A percentile compares a stretch with the other conserved stretches of the same genome.
phyloP scores from a whole-genome alignment of 2,329 filamentous ascomycete species.

The Pseudogymnoascus pannorum region DNA sequence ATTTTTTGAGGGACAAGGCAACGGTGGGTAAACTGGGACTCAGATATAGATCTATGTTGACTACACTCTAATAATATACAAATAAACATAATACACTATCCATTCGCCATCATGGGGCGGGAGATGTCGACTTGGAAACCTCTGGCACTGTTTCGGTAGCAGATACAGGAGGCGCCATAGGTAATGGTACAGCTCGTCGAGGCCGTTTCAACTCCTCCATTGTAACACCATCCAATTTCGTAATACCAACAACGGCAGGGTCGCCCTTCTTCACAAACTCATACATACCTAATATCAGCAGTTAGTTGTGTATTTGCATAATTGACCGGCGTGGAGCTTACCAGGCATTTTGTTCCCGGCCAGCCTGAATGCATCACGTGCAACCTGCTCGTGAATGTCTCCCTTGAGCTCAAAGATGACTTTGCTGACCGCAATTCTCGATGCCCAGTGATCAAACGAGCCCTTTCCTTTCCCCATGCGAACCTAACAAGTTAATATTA shows the following conservation, averaged over 20 bases:
- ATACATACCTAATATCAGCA: slow-evolving; percentile 55
- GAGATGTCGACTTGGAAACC: slow-evolving; percentile 1
- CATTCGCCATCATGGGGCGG: not conserved
- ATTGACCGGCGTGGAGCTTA: slow-evolving; percentile 41
- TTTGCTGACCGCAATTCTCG: slow-evolving; percentile 81
- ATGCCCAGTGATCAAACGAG: slow-evolving; percentile 93
- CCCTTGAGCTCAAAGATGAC: slow-evolving; percentile 91
- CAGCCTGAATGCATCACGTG: slow-evolving; percentile 84
- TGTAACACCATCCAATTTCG: slow-evolving; percentile 77
- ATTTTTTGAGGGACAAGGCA: not conserved
- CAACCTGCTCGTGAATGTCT: slow-evolving; percentile 88
- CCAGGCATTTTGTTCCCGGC: slow-evolving; percentile 93
- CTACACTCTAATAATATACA: slow-evolving; percentile 4
- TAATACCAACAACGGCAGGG: slow-evolving; percentile 82
- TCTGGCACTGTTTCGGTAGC: not conserved
- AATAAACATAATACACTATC: slow-evolving; percentile 2
- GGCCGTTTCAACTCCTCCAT: slow-evolving; percentile 77
- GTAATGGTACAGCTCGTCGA: slow-evolving; percentile 53
- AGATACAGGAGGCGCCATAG: not conserved
- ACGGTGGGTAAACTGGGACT: not conserved
- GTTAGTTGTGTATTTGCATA: slow-evolving; percentile 2
- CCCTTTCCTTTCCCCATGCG: slow-evolving; percentile 99
- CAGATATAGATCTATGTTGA: not conserved
- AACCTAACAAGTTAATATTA: slow-evolving; percentile 41
- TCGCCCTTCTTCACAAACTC: slow-evolving; percentile 94